These are phyloP conservation scores for Claviceps citrina DNA, from an alignment of 2,329 filamentous ascomycete genomes.

Conservation along the genomic window DNA sequence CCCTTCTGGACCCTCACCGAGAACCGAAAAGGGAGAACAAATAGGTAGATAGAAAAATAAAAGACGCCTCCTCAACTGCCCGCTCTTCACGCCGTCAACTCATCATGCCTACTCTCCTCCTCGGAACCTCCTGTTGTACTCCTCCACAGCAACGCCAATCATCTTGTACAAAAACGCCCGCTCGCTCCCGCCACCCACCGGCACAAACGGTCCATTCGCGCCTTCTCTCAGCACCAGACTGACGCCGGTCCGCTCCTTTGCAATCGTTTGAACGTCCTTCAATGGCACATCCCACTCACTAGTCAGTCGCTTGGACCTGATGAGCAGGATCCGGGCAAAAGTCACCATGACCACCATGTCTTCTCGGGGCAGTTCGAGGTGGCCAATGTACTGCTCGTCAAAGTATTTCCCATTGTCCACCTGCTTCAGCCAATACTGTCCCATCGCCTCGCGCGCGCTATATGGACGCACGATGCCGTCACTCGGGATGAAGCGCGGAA, in stretches of 20 bases:
- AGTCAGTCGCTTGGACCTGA: constrained; percentile 68
- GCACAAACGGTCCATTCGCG: constrained; percentile 86
- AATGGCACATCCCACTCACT: constrained; percentile 94
- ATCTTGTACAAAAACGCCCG: constrained; percentile 48
- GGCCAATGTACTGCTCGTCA: constrained; percentile 92
- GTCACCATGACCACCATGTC: constrained; percentile 86
- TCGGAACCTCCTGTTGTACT: constrained; percentile 49
- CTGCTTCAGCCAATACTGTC: constrained; percentile 98
- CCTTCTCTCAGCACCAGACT: constrained; percentile 78
- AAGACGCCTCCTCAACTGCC: too few species aligned
- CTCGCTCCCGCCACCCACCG: constrained; percentile 73
- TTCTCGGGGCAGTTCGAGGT: constrained; percentile 77
- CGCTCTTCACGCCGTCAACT: too few species aligned
- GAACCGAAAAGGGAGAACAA: too few species aligned
- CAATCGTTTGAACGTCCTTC: constrained; percentile 92
- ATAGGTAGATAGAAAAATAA: too few species aligned
- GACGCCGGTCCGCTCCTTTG: constrained; percentile 89
- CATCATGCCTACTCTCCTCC: constrained; percentile 17
- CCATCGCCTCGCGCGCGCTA: constrained; percentile 83
- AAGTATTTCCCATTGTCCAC: constrained; percentile 96
- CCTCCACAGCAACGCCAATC: constrained; percentile 49
- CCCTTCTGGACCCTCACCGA: too few species aligned
- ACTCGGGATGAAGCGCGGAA: constrained; percentile 77
- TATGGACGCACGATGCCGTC: constrained; percentile 93
- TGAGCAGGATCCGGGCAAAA: constrained; percentile 73